A percentile compares a stretch with the other conserved stretches of the same genome.
phyloP scores from a whole-genome alignment of 768 basidiomycete genomes.

The Pisolithus sp. region DNA sequence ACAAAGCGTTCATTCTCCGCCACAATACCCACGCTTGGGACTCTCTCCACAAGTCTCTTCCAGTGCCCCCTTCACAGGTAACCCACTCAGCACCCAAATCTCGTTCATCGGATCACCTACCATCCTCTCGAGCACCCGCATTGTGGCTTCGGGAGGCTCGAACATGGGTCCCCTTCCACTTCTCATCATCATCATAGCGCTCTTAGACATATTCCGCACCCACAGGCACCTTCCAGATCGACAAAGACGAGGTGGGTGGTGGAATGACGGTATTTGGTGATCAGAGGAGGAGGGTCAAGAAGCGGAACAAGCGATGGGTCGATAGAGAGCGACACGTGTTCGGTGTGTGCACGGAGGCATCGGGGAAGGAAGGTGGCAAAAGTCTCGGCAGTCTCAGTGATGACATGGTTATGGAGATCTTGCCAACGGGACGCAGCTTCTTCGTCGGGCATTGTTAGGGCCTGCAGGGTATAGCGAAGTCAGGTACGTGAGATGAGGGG shows the following conservation, averaged over 20 bases:
- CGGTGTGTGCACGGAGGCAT: constrained; percentile 60
- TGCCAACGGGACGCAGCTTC: constrained; percentile 75
- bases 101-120: constrained; percentile 62
- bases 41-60: constrained; percentile 53
- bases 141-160: constrained; percentile 30
- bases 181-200: background rate
- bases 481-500: too few relatives aligned
- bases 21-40: constrained; percentile 72
- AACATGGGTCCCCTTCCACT: constrained; percentile 22
- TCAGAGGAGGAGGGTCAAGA: constrained; percentile 43
- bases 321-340: constrained; percentile 40
- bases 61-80: constrained; percentile 56
- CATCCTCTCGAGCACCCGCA: constrained; percentile 50
- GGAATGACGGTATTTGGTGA: constrained; percentile 63
- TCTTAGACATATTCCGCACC: constrained; percentile 45
- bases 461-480: constrained; percentile 26
- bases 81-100: constrained; percentile 77
- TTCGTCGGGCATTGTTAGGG: constrained; percentile 70
- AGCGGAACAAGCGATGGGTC: constrained; percentile 30
- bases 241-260: constrained; percentile 59
- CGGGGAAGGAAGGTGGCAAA: constrained; percentile 78
- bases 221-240: constrained; percentile 80
- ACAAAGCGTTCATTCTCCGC: constrained; percentile 89
- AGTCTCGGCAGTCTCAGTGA: constrained; percentile 74
- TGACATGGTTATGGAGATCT: constrained; percentile 81